phyloP scores from a whole-genome alignment of 352 stramenopile genomes.

The Phytophthora pini region DNA sequence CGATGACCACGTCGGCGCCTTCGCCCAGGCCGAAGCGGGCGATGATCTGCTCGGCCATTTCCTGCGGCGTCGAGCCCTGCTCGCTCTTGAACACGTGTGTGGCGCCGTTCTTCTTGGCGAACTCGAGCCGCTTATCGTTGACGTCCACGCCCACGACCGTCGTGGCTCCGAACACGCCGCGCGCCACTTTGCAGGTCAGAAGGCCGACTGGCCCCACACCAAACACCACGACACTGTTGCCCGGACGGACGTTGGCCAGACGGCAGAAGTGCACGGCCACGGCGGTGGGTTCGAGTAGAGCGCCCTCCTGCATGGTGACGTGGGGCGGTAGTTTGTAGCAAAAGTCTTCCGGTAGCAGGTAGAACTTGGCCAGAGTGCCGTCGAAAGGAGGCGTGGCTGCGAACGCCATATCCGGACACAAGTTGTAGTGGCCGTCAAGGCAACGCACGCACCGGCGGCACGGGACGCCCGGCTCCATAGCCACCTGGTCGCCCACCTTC shows the following conservation, averaged over 20 bases:
- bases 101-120: slow-evolving; percentile 33
- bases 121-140: slow-evolving; percentile 28
- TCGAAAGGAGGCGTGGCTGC: slow-evolving; percentile 32
- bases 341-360: slow-evolving; percentile 35
- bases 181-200: slow-evolving; percentile 37
- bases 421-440: slow-evolving; percentile 31
- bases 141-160: slow-evolving; percentile 35
- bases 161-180: slow-evolving; percentile 33
- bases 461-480: slow-evolving; percentile 33
- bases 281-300: slow-evolving; percentile 33
- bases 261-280: slow-evolving; percentile 40
- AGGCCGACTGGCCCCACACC: slow-evolving; percentile 36
- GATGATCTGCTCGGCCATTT: slow-evolving; percentile 29
- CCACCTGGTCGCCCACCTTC: slow-evolving; percentile 31
- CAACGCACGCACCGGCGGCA: slow-evolving; percentile 33
- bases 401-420: slow-evolving; percentile 37
- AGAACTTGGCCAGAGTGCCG: slow-evolving; percentile 38
- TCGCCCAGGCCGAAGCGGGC: slow-evolving; percentile 23
- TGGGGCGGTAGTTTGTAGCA: slow-evolving; percentile 35
- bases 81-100: slow-evolving; percentile 31
- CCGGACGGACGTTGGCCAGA: slow-evolving; percentile 34
- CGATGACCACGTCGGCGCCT: slow-evolving; percentile 36
- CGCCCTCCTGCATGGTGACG: slow-evolving; percentile 34
- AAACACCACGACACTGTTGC: slow-evolving; percentile 37
- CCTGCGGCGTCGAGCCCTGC: slow-evolving; percentile 10